Percentiles rank a stretch among this genome's conserved stretches.
phyloP scores from a whole-genome alignment of 768 basidiomycete genomes.

The Phaeotremella skinneri region DNA sequence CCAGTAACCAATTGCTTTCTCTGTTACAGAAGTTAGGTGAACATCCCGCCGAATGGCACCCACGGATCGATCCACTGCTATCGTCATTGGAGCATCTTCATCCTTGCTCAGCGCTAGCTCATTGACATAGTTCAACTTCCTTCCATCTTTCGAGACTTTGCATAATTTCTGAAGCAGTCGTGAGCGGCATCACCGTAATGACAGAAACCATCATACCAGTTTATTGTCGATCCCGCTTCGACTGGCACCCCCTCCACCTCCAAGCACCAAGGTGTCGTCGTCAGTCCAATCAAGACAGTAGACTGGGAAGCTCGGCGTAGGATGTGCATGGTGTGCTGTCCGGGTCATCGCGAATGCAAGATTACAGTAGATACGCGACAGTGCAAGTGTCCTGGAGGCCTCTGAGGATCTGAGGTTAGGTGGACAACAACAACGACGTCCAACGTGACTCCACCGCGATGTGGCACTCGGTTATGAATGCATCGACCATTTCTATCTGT shows the following conservation, averaged over 20 bases:
- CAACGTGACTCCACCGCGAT: too few species aligned
- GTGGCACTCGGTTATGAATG: too few species aligned
- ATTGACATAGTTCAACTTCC: conserved; percentile 32
- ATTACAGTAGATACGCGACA: too few species aligned
- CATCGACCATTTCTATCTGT: too few species aligned
- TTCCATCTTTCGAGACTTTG: conserved; percentile 45
- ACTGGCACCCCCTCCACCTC: conserved; percentile 81
- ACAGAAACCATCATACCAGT: conserved; percentile 60
- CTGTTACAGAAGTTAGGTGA: conserved; percentile 28
- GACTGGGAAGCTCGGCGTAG: conserved; percentile 80
- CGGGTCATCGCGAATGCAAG: conserved; percentile 61
- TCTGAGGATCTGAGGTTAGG: too few species aligned
- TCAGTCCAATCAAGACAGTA: conserved; percentile 80
- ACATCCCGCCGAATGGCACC: conserved; percentile 50
- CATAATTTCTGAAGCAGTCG: conserved; percentile 52
- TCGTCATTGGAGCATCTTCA: conserved; percentile 97
- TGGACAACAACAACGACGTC: too few species aligned
- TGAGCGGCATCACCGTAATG: not conserved
- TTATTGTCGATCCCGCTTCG: conserved; percentile 92
- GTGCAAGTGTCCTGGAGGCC: too few species aligned
- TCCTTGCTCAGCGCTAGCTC: conserved; percentile 74
- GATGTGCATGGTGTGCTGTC: conserved; percentile 71
- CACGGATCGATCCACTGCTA: conserved; percentile 68
- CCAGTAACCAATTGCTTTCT: conserved; percentile 68
- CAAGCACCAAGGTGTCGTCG: conserved; percentile 69